Evolutionary conservation across 768 basidiomycete genomes (phyloP), one percentile per base, ranked within the genome.

Genomic region (Collybiopsis confluens): DNA sequence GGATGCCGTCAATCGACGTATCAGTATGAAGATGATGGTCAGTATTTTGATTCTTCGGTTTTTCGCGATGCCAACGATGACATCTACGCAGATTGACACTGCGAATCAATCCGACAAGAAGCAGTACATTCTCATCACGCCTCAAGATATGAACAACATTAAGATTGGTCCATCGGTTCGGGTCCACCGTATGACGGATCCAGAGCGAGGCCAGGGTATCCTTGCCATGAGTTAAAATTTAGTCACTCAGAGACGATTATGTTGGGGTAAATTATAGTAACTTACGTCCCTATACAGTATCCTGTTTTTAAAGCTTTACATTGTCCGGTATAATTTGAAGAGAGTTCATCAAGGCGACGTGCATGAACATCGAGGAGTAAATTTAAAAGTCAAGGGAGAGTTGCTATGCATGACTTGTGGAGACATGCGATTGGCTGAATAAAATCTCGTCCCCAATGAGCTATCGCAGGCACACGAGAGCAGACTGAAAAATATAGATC

Each of bases 11-110:
- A 92, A 92, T 66, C 83, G 97, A 18, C 85, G 86, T 44, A 88
- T 96, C 62, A 90, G 90, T 56, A 97, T 96, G 86, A 90, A 84
- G 69, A 93, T 96, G 90, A 89, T 98, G 83, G 90, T 92, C 54
- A 16, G 81, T 65, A n/a, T 35, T 30, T 46, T 11, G 44, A 21
- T 38, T 36, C 50, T 47, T 15, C 23, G n/a, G n/a, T n/a, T n/a
- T 15, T 21, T 51, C 15, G 37, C 18, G 11, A 9, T 21, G 26
- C 47, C 38, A 42, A 59, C 26, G 60, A 18, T 40, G 16, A 27
- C 26, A 45, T 59, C 15, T 0, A 54, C 13, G n/a, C 54, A 92
- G 91, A 90, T 95, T 58, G 92, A 94, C 24, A 91, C 90, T 1
- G 95, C 95, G 7, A 92, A 90, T 61, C 78, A 82, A 8, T 88